Base-by-base conservation (phyloP, 2,329 filamentous ascomycete species). In the Trichoderma polysporum region DNA sequence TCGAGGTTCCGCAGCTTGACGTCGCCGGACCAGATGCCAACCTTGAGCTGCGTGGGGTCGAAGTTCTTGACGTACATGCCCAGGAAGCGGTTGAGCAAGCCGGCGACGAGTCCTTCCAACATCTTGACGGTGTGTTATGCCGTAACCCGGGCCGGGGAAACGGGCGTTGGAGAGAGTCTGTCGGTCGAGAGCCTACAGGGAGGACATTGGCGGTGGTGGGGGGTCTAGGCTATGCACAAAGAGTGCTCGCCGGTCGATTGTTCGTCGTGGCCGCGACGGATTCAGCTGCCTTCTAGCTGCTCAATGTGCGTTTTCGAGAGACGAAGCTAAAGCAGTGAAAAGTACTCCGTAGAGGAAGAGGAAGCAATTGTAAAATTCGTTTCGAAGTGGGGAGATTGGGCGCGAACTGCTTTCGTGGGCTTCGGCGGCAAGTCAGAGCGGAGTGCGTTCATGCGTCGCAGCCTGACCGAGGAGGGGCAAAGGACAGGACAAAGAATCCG, bases 61-160 rank as follows among this genome's bases (percentile, higher is more conserved):
- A 99, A 99, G 81, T 99, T 98, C 86, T 97, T 94, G 80, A 99
- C 94, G 80, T 99, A 99, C 91, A 98, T 97, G 86, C 95, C 96
- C 88, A 99, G 83, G 82, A 99, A 98, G 84, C 96, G 91, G 84
- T 99, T 99, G 74, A 99, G 90, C 84, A 99, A 86, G 81, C 94
- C 96, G 74, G 95, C 93, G 71, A 98, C 95, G 73, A 99, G 86
- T 73, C 94, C 92, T 86, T 99, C 95, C 82, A 99, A 88, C 95
- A 99, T 99, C 75, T 78, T 85, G 85, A 82, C 79, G 78, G 79
- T 74, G 73, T 45, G 76, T 79, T 77, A 77, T 83, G 88, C 85
- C 91, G 87, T 93, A 76, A 90, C 88, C 90, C 90, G 76, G 91
- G 90, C 88, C 83, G 81, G 88, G 67, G 69, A 70, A 71, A 68